Evolutionary conservation across 805 yeast species (phyloP).

Genomic region (Candida cerambycidarum): DNA sequence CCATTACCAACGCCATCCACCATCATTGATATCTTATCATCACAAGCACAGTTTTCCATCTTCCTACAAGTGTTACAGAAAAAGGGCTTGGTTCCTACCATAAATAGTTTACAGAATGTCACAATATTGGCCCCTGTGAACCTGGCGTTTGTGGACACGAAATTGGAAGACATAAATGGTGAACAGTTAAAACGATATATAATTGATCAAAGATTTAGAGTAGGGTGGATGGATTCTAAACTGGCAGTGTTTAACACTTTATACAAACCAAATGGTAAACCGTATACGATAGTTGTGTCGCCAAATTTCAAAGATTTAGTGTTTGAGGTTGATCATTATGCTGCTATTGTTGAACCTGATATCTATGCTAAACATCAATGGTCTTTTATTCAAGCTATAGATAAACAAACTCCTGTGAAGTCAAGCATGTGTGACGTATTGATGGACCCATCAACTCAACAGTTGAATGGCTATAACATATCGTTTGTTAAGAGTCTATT

Average conservation of each 20-base stretch:
- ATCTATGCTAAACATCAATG: slow-evolving; percentile 59
- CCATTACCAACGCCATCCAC: slow-evolving; percentile 36
- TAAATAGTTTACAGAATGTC: slow-evolving; percentile 60
- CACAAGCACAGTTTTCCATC: slow-evolving; percentile 64
- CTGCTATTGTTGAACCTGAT: slow-evolving; percentile 57
- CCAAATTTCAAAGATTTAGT: slow-evolving; percentile 27
- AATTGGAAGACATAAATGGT: background rate
- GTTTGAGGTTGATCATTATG: slow-evolving; percentile 41
- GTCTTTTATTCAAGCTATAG: slow-evolving; percentile 67
- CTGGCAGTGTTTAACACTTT: slow-evolving; percentile 32
- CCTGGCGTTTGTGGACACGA: slow-evolving; percentile 56
- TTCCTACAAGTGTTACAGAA: slow-evolving; percentile 62
- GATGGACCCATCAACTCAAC: slow-evolving; percentile 26
- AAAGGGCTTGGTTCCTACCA: slow-evolving; percentile 57
- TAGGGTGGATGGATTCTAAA: slow-evolving; percentile 26
- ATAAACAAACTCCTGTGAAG: slow-evolving; percentile 39
- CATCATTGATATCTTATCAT: slow-evolving; percentile 68
- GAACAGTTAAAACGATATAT: slow-evolving; percentile 29
- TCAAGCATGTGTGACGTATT: slow-evolving; percentile 38
- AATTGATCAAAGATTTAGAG: slow-evolving; percentile 31
- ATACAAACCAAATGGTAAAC: slow-evolving; percentile 17
- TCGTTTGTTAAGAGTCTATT: slow-evolving; percentile 28
- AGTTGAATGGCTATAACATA: slow-evolving; percentile 22
- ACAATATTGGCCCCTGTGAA: slow-evolving; percentile 82
- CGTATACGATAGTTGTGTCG: slow-evolving; percentile 23